Evolutionary conservation across 2,329 filamentous ascomycete species (phyloP).

Genomic region (Fusarium sororula): DNA sequence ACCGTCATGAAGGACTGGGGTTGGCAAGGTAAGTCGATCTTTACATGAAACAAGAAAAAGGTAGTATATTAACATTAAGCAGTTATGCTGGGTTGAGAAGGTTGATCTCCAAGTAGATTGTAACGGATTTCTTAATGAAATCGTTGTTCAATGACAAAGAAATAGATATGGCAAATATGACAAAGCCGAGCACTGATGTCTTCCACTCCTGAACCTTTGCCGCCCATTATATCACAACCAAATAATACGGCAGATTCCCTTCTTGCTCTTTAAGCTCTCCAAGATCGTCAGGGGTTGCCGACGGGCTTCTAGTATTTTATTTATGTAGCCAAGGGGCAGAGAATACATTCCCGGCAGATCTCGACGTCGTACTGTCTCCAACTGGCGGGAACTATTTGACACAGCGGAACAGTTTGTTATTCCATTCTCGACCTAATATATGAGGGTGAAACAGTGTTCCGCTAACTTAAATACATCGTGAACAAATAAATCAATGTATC

Average conservation of each 20-base stretch:
- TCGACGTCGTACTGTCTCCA: not conserved
- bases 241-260: accelerated
- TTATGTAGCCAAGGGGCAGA: not conserved
- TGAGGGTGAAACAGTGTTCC: accelerated
- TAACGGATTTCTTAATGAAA: too few species aligned
- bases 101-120: not conserved
- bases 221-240: not conserved
- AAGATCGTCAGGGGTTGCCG: accelerated
- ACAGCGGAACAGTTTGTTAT: accelerated
- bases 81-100: not conserved
- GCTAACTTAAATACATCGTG: too few species aligned
- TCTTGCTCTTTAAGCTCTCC: accelerated
- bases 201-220: accelerated
- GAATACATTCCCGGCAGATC: not conserved
- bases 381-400: not conserved
- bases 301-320: not conserved
- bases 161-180: not conserved
- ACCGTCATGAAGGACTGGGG: not conserved
- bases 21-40: not conserved
- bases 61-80: not conserved
- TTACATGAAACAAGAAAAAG: accelerated
- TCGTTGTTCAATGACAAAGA: not conserved
- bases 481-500: accelerated
- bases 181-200: not conserved
- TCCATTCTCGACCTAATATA: not conserved